Conservation (phyloP, 371 early-diverging fungal species). For the Thermomucor indicae-seudaticae region DNA sequence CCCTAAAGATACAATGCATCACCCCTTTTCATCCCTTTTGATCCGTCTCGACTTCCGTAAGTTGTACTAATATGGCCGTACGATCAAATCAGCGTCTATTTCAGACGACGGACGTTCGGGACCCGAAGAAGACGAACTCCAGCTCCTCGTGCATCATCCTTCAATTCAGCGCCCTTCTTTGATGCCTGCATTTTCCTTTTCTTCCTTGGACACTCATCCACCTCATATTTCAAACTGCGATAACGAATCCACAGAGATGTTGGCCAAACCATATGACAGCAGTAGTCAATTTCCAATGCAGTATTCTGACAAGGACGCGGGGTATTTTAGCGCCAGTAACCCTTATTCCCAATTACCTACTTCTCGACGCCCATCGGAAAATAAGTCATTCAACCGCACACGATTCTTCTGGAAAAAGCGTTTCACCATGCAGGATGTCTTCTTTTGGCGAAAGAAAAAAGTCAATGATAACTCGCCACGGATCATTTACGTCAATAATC, state of each 20-base stretch:
- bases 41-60: background rate
- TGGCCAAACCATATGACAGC: conserved; percentile 17
- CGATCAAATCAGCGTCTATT: conserved; percentile 5
- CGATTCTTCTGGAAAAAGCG: background rate
- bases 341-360: conserved; percentile 1
- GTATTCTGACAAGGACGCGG: conserved; percentile 5
- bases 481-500: conserved; percentile 79
- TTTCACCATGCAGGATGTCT: background rate
- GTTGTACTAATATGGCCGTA: background rate
- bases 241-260: conserved; percentile 36
- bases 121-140: conserved; percentile 29
- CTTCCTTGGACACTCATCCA: conserved; percentile 12
- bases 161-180: conserved; percentile 10
- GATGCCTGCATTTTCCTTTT: conserved; percentile 22
- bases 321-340: background rate
- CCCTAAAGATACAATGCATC: no score
- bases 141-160: conserved; percentile 17
- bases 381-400: background rate
- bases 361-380: background rate
- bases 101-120: conserved; percentile 28
- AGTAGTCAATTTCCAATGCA: background rate
- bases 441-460: conserved; percentile 1
- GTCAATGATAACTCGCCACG: conserved; percentile 42
- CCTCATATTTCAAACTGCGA: conserved; percentile 11
- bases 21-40: background rate